phyloP scores from a whole-genome alignment of 768 basidiomycete species.

The Lentinus brumalis region DNA sequence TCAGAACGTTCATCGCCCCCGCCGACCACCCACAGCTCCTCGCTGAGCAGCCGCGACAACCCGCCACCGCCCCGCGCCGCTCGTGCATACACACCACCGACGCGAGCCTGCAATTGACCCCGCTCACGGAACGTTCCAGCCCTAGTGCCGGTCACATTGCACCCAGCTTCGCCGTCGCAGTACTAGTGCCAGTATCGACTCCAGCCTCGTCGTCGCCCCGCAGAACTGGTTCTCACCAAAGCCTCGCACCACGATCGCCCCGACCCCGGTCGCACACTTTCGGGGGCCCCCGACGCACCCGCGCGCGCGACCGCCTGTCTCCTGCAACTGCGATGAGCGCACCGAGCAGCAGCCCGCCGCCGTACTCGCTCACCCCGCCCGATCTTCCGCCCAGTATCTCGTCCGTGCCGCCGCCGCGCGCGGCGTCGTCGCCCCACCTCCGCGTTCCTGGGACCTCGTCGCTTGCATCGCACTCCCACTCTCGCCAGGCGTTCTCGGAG shows the following conservation, averaged over 20 bases:
- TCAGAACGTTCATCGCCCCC: constrained; percentile 11
- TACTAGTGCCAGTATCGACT: no score
- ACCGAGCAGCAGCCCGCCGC: no score
- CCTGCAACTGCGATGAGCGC: no score
- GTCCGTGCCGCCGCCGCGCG: not conserved
- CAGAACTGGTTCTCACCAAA: no score
- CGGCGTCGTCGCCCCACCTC: constrained; percentile 12
- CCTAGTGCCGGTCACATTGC: not conserved
- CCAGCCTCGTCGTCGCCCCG: no score
- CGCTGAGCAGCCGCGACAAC: not conserved
- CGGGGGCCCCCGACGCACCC: no score
- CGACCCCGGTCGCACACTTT: no score
- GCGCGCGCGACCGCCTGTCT: no score
- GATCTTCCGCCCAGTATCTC: no score
- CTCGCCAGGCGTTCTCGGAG: constrained; percentile 11
- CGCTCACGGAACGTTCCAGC: constrained; percentile 1
- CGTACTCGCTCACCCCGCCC: no score
- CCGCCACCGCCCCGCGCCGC: not conserved
- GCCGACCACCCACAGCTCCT: not conserved
- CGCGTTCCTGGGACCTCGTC: not conserved
- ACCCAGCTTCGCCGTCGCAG: no score
- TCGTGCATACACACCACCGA: constrained; percentile 3
- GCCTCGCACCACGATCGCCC: no score
- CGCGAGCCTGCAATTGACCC: constrained; percentile 2
- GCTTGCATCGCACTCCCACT: not conserved